These are phyloP conservation scores for Discostella pseudostelligera DNA, from an alignment of 108 stramenopile genomes.

Conservation along the genomic window DNA sequence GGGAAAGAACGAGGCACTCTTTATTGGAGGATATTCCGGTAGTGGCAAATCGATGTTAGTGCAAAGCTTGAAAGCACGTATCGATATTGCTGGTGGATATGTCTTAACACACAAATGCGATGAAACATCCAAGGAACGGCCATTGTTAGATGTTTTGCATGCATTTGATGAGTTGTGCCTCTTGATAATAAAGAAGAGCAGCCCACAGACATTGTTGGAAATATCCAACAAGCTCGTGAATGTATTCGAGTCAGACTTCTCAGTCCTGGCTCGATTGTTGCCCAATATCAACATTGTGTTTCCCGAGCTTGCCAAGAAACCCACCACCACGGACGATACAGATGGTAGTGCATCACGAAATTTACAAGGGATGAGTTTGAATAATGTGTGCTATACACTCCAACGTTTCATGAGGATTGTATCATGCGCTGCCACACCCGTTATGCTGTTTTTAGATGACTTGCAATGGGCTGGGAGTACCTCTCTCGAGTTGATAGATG, in stretches of 20 bases:
- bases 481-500: slow-evolving; percentile 19
- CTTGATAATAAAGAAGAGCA: slow-evolving; percentile 1
- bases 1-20: slow-evolving; percentile 29
- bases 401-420: slow-evolving; percentile 30
- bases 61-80: slow-evolving; percentile 14
- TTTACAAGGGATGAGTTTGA: slow-evolving; percentile 4
- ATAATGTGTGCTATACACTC: slow-evolving; percentile 23
- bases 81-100: slow-evolving; percentile 26
- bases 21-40: slow-evolving; percentile 31
- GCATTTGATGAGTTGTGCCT: slow-evolving; percentile 32
- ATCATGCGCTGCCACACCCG: slow-evolving; percentile 19
- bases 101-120: slow-evolving; percentile 28
- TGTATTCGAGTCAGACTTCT: slow-evolving; percentile 15
- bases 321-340: background rate
- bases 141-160: slow-evolving; percentile 19
- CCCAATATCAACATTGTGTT: slow-evolving; percentile 17
- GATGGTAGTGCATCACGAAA: background rate
- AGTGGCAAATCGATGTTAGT: slow-evolving; percentile 23
- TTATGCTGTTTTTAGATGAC: slow-evolving; percentile 49
- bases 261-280: slow-evolving; percentile 19
- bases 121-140: slow-evolving; percentile 18
- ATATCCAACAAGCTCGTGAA: slow-evolving; percentile 9
- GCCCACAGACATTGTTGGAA: slow-evolving; percentile 4
- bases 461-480: slow-evolving; percentile 41
- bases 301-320: background rate